phyloP scores from a whole-genome alignment of 1,284 basidiomycete genomes.

The Cutaneotrichosporon cutaneum region DNA sequence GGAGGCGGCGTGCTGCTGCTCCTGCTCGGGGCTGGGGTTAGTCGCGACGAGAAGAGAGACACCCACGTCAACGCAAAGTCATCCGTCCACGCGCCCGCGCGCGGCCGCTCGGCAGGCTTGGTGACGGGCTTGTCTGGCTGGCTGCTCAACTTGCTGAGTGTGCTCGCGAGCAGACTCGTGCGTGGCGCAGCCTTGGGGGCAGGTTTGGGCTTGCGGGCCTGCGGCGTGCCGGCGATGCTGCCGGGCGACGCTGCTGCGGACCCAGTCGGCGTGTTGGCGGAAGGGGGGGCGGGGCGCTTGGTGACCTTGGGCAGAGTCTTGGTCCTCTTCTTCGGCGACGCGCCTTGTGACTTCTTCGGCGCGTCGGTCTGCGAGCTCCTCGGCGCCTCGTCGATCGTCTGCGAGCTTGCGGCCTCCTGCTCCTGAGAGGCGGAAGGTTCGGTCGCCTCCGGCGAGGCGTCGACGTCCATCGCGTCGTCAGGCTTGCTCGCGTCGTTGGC shows the following conservation, averaged over 20 bases:
- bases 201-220: background rate
- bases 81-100: constrained; percentile 22
- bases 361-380: background rate
- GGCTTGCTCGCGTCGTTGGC: background rate
- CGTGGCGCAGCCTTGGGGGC: constrained; percentile 11
- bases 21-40: constrained; percentile 22
- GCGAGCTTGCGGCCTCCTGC: background rate
- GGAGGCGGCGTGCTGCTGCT: constrained; percentile 16
- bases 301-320: constrained; percentile 2
- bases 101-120: constrained; percentile 17
- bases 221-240: too few relatives aligned
- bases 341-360: background rate
- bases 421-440: background rate
- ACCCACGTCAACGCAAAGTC: constrained; percentile 26
- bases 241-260: background rate
- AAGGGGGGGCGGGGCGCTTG: background rate
- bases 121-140: constrained; percentile 1
- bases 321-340: constrained; percentile 2
- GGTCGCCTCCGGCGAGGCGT: background rate
- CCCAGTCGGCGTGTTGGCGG: background rate
- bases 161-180: constrained; percentile 17
- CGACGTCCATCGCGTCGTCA: background rate
- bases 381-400: background rate
- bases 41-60: background rate
- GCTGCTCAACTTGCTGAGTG: constrained; percentile 17